Base-by-base conservation (phyloP, 1,139 yeast species). In the Zygosaccharomyces pseudobailii region DNA sequence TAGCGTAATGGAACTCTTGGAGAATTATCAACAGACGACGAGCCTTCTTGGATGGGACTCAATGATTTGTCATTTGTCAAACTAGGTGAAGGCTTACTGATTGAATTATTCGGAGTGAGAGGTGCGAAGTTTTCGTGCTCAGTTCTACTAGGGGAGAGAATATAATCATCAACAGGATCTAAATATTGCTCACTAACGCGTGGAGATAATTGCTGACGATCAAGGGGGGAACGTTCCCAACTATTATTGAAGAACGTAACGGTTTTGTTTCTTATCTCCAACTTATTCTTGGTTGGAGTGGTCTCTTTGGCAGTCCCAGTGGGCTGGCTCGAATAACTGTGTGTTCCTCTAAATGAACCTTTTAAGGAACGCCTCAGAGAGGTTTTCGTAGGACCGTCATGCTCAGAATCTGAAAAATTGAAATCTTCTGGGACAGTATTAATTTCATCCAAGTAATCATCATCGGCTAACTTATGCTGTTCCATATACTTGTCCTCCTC, bases 391-490 rank as follows among this genome's bases (percentile, higher is more conserved):
- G 49, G 39, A 36, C 31, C 34, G 36, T 57, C 59, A 36, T 60
- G 59, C 20, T 65, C 64, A 20, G 66, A 63, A 9, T 70, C 72
- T 8, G 73, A 75, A 56, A 78, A 79, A 44, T 79, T 81, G 56
- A 66, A 80, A 55, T 80, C 86, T 57, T 78, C 84, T 0, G 86
- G 85, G 2, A 80, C 65, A 40, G 67, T 73, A 55, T 82, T 79
- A 23, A 78, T 71, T 61, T 79, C 84, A 56, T 79, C 84, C 5
- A 79, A 42, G 42, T 58, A 59, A 28, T 60, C 58, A 13, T 62
- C 66, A 31, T 64, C 66, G 10, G 52, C 53, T n/a, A 40, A 27
- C 23, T 49, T 51, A 23, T 43, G 43, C n/a, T 51, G 41, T 42
- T 53, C 51, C 42, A 57, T 55, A 40, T 59, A 60, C 21, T 50